Percentiles rank a stretch among this genome's conserved stretches.
phyloP scores from a whole-genome alignment of 805 yeast species.

The Scheffersomyces ergatensis region DNA sequence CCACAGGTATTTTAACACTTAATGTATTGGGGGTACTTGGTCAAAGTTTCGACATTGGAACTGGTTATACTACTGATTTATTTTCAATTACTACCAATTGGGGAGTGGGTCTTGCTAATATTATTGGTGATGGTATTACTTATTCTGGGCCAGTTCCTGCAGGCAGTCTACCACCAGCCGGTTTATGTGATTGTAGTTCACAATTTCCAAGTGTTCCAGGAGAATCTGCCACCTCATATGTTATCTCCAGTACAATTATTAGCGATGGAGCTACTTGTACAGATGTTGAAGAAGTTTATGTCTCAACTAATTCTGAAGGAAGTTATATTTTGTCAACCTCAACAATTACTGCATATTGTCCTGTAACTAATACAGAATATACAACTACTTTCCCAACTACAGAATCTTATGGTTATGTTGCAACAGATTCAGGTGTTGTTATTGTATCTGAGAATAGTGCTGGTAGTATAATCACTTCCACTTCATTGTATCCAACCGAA shows the following conservation, averaged over 20 bases:
- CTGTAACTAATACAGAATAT: background rate
- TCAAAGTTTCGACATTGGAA: conserved; percentile 17
- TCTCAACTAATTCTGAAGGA: background rate
- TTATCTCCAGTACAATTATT: conserved; percentile 12
- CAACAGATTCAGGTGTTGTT: background rate
- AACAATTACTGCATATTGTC: background rate
- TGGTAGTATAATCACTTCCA: background rate
- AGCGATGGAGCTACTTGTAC: conserved; percentile 11
- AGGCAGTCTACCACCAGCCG: conserved; percentile 15
- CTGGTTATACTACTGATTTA: conserved; percentile 15
- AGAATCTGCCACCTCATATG: conserved; percentile 8
- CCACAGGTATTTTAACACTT: conserved; percentile 19
- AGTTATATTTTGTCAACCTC: background rate
- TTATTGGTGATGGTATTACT: conserved; percentile 16
- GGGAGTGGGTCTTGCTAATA: conserved; percentile 7
- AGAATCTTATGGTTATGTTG: background rate
- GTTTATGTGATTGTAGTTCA: conserved; percentile 15
- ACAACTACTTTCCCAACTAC: background rate
- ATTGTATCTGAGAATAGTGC: background rate
- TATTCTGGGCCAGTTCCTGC: conserved; percentile 13
- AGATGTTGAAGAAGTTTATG: conserved; percentile 2
- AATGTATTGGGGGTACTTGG: background rate
- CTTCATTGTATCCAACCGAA: background rate
- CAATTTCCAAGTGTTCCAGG: conserved; percentile 13
- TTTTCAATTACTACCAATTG: conserved; percentile 12